These are phyloP conservation scores for Schizophyllum commune DNA, from an alignment of 1,284 basidiomycete genomes.

Conservation along the genomic window DNA sequence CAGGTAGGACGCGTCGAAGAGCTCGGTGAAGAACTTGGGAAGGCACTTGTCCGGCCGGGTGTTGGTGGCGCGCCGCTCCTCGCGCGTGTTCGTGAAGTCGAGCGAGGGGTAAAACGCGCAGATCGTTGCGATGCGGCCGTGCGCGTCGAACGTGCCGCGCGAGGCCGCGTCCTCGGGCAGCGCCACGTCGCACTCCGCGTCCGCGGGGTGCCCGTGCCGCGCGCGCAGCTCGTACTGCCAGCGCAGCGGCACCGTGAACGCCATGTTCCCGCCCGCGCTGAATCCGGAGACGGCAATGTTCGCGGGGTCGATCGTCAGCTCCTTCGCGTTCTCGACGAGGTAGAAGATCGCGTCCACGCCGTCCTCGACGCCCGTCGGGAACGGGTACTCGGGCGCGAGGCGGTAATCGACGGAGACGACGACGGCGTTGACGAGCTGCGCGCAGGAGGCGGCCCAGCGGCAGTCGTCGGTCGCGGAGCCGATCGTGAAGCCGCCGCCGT, in stretches of 20 bases:
- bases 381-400: conserved; percentile 66
- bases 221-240: conserved; percentile 7
- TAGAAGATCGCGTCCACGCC: conserved; percentile 60
- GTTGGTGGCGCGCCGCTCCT: conserved; percentile 10
- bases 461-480: conserved; percentile 11
- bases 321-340: conserved; percentile 33
- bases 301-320: conserved; percentile 27
- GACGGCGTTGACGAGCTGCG: conserved; percentile 15
- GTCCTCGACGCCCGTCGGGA: conserved; percentile 71
- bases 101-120: conserved; percentile 9
- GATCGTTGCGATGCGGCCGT: conserved; percentile 4
- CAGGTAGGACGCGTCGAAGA: conserved; percentile 11
- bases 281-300: conserved; percentile 34
- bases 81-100: conserved; percentile 9
- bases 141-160: not conserved
- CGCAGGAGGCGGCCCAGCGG: conserved; percentile 14
- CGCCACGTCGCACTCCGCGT: conserved; percentile 1
- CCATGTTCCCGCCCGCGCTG: conserved; percentile 11
- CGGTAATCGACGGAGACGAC: conserved; percentile 68
- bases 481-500: conserved; percentile 13
- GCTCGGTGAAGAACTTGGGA: conserved; percentile 13
- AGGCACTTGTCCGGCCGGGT: conserved; percentile 10
- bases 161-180: not conserved
- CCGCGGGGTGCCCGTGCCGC: not conserved
- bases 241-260: conserved; percentile 10